Base-by-base conservation (phyloP, 768 basidiomycete species). In the Psilocybe cyanescens region DNA sequence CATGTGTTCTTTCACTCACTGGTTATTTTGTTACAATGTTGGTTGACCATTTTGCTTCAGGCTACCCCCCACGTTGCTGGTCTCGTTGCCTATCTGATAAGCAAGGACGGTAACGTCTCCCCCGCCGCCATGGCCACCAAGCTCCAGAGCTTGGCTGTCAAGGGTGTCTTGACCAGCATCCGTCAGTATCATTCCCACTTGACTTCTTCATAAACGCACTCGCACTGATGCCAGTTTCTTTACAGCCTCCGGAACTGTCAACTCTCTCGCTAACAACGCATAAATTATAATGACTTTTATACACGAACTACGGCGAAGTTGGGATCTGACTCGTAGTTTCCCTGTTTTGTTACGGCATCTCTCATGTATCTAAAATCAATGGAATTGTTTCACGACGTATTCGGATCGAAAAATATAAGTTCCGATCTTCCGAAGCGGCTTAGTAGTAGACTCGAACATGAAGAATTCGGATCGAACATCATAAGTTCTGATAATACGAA, bases 21-120 rank as follows among this genome's bases (percentile, higher is more conserved):
- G 24, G 24, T 24, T 29, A n/a, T 46, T 24, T 17, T 12, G 9
- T 47, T 46, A 8, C 31, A 19, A 11, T 53, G 9, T 12, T 37
- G 9, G n/a, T 24, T 47, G 47, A 44, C 14, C 19, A 47, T n/a
- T 35, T 31, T 46, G 14, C 35, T 24, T 24, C 63, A 72, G 75
- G 76, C 79, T 52, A 73, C 78, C 30, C 77, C 80, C 28, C 75
- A 80, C 58, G 67, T 81, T 30, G 69, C 78, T 16, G 80, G 80
- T 28, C 68, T 80, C 52, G 70, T 78, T 28, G 78, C 79, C 29
- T 78, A 76, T 54, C 63, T 78, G 52, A 72, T 79, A 46, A 59
- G 64, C 45, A 58, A 70, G 11, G 63, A 72, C 31, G 78, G 77
- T 5, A 72, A 75, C 53, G 61, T 54, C 35, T 58, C 69, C 28